Base-by-base conservation (phyloP, 1,284 basidiomycete genomes). In the Blastosporella zonata region DNA sequence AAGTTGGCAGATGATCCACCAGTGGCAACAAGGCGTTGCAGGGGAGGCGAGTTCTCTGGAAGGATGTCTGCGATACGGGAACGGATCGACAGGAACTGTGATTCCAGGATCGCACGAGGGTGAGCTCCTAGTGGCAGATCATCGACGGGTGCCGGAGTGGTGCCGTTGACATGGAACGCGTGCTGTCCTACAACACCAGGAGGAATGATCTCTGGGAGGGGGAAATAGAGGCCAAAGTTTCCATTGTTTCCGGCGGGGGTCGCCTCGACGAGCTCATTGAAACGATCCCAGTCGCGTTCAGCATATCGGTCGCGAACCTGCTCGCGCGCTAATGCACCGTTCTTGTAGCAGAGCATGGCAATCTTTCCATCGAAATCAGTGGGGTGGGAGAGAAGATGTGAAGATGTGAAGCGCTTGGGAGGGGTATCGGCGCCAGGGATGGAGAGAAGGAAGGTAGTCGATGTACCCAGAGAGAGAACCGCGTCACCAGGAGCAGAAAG, bases 391-490 rank as follows among this genome's bases (percentile, higher is more conserved):
- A 89, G 77, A 8, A 88, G 72, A 63, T 89, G 87, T 0, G 85
- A 88, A 2, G 82, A 84, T 0, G 83, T 87, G 61, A 85, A 82
- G n/a, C 85, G 72, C 53, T 74, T 78, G 0, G 86, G 87, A 6
- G 84, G 75, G 2, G 68, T 70, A 46, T 74, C 69, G 5, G 79
- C 68, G 4, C 81, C 79, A 7, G 82, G 80, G 28, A 83, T 86
- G 2, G 89, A 88, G 41, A 95, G 77, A 17, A 95, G 77, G 55
- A 93, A 82, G 0, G 93, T 95, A 10, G 93, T 93, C 0, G 90
- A 93, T 6, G 93, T 97, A 25, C 93, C 93, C n/a, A 96, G 77
- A 8, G 90, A 93, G 25, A 96, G 78, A 33, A 96, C 75, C 6
- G 90, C 93, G 62, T 96, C 91, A 52, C 88, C 81, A n/a, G 87